Conservation (phyloP, 2,329 filamentous ascomycete species). For the Chalaropsis ovoidea region DNA sequence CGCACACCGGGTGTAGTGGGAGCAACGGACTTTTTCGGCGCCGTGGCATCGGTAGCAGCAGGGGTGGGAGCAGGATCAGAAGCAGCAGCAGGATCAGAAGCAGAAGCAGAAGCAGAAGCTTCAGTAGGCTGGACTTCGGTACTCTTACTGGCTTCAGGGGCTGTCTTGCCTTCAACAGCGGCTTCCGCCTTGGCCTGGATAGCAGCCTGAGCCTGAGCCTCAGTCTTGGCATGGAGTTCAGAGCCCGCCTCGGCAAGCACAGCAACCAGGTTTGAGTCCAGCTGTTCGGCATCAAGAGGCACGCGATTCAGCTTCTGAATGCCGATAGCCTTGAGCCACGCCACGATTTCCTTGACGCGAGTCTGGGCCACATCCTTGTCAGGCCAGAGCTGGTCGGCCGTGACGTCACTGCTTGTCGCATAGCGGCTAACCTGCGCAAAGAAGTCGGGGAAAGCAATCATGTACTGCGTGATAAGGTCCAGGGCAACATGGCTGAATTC, state of each 20-base stretch:
- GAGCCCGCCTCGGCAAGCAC: conserved; percentile 61
- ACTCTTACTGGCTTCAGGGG: background rate
- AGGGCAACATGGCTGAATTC: conserved; percentile 86
- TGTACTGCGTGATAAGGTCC: conserved; percentile 72
- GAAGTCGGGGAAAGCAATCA: conserved; percentile 90
- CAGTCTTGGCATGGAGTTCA: conserved; percentile 37
- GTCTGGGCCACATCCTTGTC: conserved; percentile 58
- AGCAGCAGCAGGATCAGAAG: background rate
- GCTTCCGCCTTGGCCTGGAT: background rate
- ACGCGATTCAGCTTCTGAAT: conserved; percentile 89
- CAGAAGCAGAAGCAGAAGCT: too few species aligned
- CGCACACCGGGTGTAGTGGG: background rate
- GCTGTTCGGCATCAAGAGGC: conserved; percentile 90
- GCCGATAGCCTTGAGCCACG: conserved; percentile 86
- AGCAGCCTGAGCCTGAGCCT: conserved; percentile 1
- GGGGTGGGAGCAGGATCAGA: background rate
- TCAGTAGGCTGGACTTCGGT: background rate
- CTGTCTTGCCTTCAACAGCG: background rate
- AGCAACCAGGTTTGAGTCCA: conserved; percentile 83
- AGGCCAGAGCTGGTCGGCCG: conserved; percentile 78
- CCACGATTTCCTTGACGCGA: conserved; percentile 85
- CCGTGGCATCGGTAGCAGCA: conserved; percentile 34
- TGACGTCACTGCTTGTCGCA: conserved; percentile 72
- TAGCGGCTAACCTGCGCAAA: conserved; percentile 80
- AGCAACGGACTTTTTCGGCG: background rate